phyloP scores from a whole-genome alignment of 768 basidiomycete species.

The Rhodotorula graminis region DNA sequence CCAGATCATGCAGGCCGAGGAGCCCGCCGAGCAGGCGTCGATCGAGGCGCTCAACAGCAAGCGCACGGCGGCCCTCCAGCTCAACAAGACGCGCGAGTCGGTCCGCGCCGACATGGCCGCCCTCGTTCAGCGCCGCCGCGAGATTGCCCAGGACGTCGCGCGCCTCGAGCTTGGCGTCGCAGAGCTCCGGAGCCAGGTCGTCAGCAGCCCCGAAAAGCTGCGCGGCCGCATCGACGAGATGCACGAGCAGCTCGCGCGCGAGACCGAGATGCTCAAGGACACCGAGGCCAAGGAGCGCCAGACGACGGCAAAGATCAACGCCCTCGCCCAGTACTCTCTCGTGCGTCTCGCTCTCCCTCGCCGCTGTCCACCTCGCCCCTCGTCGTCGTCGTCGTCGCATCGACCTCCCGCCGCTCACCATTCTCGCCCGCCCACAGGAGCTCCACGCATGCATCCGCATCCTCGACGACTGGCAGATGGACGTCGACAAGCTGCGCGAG shows the following conservation, averaged over 20 bases:
- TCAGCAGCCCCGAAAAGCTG: constrained; percentile 28
- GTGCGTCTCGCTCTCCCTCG: not conserved
- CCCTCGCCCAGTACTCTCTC: constrained; percentile 17
- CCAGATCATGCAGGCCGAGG: not conserved
- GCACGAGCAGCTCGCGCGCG: constrained; percentile 11
- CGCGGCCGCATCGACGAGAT: constrained; percentile 19
- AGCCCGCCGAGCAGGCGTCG: not conserved
- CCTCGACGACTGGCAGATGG: constrained; percentile 34
- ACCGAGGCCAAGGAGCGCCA: constrained; percentile 27
- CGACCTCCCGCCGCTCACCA: no score
- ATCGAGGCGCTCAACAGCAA: constrained; percentile 5
- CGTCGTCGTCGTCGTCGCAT: fast-evolving
- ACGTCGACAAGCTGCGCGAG: constrained; percentile 26
- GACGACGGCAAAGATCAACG: constrained; percentile 27
- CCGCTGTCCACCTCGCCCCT: not conserved
- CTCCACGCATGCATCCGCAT: constrained; percentile 29
- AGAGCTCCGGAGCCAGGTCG: constrained; percentile 17
- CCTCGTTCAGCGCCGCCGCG: constrained; percentile 5
- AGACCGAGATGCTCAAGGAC: constrained; percentile 20
- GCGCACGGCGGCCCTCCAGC: not conserved
- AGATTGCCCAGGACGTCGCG: constrained; percentile 16
- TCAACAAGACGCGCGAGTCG: constrained; percentile 11
- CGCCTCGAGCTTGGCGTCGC: constrained; percentile 23
- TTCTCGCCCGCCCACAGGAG: constrained; percentile 1
- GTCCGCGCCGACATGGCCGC: not conserved